Evolutionary conservation across 768 basidiomycete species (phyloP).

Genomic region (Mycena floridula): DNA sequence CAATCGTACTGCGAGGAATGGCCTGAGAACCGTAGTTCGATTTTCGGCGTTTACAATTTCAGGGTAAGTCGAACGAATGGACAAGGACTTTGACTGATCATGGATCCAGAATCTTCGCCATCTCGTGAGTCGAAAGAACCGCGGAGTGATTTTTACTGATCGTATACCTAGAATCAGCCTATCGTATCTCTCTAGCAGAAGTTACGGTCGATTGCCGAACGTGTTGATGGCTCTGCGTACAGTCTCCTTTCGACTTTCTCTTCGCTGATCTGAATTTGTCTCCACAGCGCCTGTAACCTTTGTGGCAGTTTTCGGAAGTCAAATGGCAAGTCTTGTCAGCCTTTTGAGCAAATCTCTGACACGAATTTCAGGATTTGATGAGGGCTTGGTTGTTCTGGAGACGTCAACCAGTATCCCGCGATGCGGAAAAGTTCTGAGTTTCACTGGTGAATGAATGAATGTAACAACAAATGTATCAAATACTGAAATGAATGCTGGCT

Average conservation of each 20-base stretch:
- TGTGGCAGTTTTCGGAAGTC: not conserved
- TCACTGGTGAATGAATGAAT: no score
- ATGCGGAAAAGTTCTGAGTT: no score
- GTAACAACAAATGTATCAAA: no score
- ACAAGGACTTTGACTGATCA: not conserved
- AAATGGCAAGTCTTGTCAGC: not conserved
- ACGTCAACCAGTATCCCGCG: no score
- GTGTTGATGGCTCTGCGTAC: not conserved
- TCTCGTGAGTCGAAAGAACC: no score
- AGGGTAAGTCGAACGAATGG: not conserved
- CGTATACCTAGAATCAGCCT: not conserved
- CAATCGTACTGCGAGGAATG: not conserved
- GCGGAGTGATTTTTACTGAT: not conserved
- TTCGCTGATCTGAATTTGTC: not conserved
- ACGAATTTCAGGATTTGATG: no score
- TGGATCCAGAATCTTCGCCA: no score
- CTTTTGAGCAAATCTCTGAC: no score
- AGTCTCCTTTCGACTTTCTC: not conserved
- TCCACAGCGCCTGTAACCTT: not conserved
- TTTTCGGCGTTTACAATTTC: not conserved
- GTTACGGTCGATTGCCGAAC: not conserved
- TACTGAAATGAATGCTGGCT: no score
- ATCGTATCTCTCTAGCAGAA: not conserved
- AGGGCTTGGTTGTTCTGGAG: no score
- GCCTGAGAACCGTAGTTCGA: not conserved